A percentile compares a stretch with the other conserved stretches of the same genome.
Conservation (phyloP, 805 yeast species). For the Wickerhamiella allomyrinae region DNA sequence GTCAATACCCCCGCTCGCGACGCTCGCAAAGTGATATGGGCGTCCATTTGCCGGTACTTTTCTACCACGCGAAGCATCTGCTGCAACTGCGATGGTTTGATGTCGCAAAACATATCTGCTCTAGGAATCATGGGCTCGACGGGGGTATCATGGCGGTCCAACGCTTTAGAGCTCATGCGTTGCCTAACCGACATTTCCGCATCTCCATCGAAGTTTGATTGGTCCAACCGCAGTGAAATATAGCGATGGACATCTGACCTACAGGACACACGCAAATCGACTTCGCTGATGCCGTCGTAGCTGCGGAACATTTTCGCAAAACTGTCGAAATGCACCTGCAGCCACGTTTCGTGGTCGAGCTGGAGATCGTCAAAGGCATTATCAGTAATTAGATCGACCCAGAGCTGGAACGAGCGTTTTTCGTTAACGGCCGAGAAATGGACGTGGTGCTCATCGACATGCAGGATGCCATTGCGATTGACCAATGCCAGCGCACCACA, state of each 20-base stretch:
- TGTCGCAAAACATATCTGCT: slow-evolving; percentile 39
- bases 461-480: slow-evolving; percentile 7
- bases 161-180: slow-evolving; percentile 50
- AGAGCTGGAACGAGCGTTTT: slow-evolving; percentile 10
- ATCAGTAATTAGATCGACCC: slow-evolving; percentile 14
- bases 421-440: slow-evolving; percentile 5
- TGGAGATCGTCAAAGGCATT: slow-evolving; percentile 1
- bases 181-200: slow-evolving; percentile 20
- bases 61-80: slow-evolving; percentile 22
- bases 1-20: slow-evolving; percentile 15
- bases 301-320: slow-evolving; percentile 30
- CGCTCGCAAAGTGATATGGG: slow-evolving; percentile 14
- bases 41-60: slow-evolving; percentile 19
- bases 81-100: slow-evolving; percentile 22
- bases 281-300: slow-evolving; percentile 21
- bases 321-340: slow-evolving; percentile 20
- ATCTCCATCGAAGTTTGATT: slow-evolving; percentile 41
- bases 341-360: not conserved
- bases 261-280: slow-evolving; percentile 15
- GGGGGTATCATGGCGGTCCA: slow-evolving; percentile 37
- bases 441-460: slow-evolving; percentile 4
- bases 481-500: slow-evolving; percentile 9
- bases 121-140: slow-evolving; percentile 36
- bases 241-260: slow-evolving; percentile 33
- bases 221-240: slow-evolving; percentile 39